These are phyloP conservation scores for Neopestalotiopsis clavispora DNA, from an alignment of 2,329 filamentous ascomycete species.

Conservation along the genomic window DNA sequence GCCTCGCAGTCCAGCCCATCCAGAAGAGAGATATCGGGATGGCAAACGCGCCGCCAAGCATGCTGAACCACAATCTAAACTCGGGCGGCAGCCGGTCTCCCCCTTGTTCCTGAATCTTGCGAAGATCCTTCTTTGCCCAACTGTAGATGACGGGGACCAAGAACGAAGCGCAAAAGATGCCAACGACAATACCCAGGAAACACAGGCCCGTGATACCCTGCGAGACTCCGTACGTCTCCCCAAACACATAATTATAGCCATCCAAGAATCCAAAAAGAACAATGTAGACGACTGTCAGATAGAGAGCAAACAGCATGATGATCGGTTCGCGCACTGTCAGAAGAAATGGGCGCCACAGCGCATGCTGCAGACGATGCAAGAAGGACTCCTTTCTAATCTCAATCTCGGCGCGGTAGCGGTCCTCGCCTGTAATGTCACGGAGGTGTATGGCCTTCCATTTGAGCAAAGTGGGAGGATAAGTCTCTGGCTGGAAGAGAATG, in stretches of 20 bases:
- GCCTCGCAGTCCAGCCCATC: constrained; percentile 49
- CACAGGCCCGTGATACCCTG: constrained; percentile 42
- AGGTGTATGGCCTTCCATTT: constrained; percentile 32
- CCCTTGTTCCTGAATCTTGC: constrained; percentile 9
- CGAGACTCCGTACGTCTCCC: constrained; percentile 40
- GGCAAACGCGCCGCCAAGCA: constrained; percentile 42
- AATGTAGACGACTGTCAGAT: constrained; percentile 54
- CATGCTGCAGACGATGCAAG: constrained; percentile 24
- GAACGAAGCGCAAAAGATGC: constrained; percentile 35
- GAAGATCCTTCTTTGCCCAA: constrained; percentile 28
- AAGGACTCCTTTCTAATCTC: constrained; percentile 29
- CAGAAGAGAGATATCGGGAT: constrained; percentile 49
- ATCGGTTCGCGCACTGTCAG: constrained; percentile 42
- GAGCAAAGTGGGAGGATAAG: constrained; percentile 34
- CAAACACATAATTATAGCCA: constrained; percentile 52
- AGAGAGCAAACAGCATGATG: constrained; percentile 46
- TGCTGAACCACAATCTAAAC: constrained; percentile 41
- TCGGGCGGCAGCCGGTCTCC: constrained; percentile 31
- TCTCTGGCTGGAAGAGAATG: constrained; percentile 34
- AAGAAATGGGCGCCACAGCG: constrained; percentile 30
- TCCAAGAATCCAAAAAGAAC: constrained; percentile 55
- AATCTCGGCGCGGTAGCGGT: constrained; percentile 27
- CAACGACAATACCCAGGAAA: constrained; percentile 44
- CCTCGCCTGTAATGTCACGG: constrained; percentile 30
- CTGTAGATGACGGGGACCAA: constrained; percentile 33